phyloP scores from a whole-genome alignment of 2,329 filamentous ascomycete genomes.

The Ploettnerulaceae sp. region DNA sequence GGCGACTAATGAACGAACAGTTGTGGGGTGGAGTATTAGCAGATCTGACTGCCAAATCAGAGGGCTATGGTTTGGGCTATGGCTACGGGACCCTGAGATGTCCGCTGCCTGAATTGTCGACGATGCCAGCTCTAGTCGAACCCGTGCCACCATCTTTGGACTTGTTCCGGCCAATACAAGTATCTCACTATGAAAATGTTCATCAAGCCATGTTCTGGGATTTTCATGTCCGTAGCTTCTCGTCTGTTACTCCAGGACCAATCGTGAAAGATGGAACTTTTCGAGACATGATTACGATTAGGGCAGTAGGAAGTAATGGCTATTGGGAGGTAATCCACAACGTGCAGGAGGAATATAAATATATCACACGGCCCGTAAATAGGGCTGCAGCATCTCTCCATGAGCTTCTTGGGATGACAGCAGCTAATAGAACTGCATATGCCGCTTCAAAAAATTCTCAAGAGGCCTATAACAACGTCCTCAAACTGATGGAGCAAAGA shows the following conservation, averaged over 20 bases:
- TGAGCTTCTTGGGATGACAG: no score
- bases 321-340: no score
- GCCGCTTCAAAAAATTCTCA: no score
- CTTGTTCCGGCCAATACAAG: background rate
- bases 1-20: background rate
- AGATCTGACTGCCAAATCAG: background rate
- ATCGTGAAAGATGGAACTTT: no score
- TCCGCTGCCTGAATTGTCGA: background rate
- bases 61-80: background rate
- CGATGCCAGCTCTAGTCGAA: background rate
- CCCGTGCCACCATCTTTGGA: background rate
- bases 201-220: slow-evolving; percentile 3
- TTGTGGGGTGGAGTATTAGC: background rate
- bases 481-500: no score
- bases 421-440: no score
- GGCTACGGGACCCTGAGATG: background rate
- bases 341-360: no score
- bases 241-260: background rate
- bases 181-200: background rate
- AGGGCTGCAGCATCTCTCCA: no score
- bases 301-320: no score
- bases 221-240: background rate
- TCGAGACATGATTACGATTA: no score
- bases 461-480: no score
- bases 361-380: no score